phyloP scores from a whole-genome alignment of 352 stramenopile species.

The Globisporangium middletonii region DNA sequence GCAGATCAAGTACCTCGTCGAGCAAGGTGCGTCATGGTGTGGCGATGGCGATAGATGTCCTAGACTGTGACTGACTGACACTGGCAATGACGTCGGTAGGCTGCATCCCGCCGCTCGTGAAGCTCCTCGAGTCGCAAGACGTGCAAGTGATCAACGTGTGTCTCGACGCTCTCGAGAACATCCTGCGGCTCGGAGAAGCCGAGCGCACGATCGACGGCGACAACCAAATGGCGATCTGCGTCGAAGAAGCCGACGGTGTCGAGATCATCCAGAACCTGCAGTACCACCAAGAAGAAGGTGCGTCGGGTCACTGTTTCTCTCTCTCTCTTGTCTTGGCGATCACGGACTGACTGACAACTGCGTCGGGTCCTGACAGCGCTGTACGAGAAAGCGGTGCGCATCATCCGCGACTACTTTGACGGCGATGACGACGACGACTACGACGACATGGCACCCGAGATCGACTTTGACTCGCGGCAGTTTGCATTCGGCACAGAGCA shows the following conservation, averaged over 20 bases:
- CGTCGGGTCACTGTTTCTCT: slow-evolving; percentile 24
- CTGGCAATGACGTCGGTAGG: slow-evolving; percentile 23
- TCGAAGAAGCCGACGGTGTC: slow-evolving; percentile 95
- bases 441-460: slow-evolving; percentile 40
- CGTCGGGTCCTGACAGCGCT: slow-evolving; percentile 42
- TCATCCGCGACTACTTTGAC: slow-evolving; percentile 97
- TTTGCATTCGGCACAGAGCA: slow-evolving; percentile 57
- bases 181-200: slow-evolving; percentile 81
- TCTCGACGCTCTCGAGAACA: slow-evolving; percentile 97
- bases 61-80: neutral
- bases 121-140: slow-evolving; percentile 91
- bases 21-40: slow-evolving; percentile 62
- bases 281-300: slow-evolving; percentile 96
- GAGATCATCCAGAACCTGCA: slow-evolving; percentile 97
- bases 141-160: slow-evolving; percentile 96
- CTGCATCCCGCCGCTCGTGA: slow-evolving; percentile 96
- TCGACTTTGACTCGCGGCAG: slow-evolving; percentile 42
- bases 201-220: slow-evolving; percentile 78
- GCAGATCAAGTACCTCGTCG: slow-evolving; percentile 96
- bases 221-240: slow-evolving; percentile 95
- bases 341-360: neutral
- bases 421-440: slow-evolving; percentile 96
- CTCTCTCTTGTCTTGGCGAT: neutral
- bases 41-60: neutral
- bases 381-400: slow-evolving; percentile 92